Base-by-base conservation (phyloP, 495 filamentous ascomycete species). In the Annulohypoxylon stygium region DNA sequence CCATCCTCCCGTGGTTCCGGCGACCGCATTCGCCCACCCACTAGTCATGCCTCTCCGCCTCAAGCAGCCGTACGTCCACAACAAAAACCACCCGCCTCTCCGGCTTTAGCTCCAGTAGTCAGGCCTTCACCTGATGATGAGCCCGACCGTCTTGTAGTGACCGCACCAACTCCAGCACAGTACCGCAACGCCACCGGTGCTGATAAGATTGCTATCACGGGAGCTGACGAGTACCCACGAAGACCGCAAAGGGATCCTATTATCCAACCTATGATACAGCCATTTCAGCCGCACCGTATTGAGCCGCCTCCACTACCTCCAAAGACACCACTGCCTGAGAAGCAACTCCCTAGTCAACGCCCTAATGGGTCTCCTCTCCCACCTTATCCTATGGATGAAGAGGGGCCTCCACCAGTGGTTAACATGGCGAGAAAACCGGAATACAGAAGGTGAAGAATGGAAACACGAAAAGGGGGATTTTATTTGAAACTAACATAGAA, bases 371-470 rank as follows among this genome's bases (percentile, higher is more conserved):
- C 80, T 62, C 61, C 78, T 14, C 80, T 81, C 18, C 83, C 91
- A 60, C 94, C 94, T 10, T 97, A 98, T 79, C 94, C 94, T 0
- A 82, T 90, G 48, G 87, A 90, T 63, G 93, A 97, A 65, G 93
- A 92, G n/a, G 91, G 91, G 11, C 93, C 94, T 37, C 93, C 93
- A 0, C 94, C 94, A 0, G 80, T 85, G 11, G 93, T 97, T 4
- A 95, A 97, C 72, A 89, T 91, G 84, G 90, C 92, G 63, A 89
- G 91, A 76, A 98, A 98, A 80, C 94, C 94, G 8, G 91, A 93
- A 69, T 94, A 90, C 75, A 86, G 86, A 67, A 68, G 82, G 86
- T 59, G 83, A 88, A 69, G 23, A 75, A 45, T 26, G 0, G 4
- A 47, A 47, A 47, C 39, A 43, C 4, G 4, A 18, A 51, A 30